Base-by-base conservation (phyloP, 2,329 filamentous ascomycete species). In the Periconia macrospinosa region DNA sequence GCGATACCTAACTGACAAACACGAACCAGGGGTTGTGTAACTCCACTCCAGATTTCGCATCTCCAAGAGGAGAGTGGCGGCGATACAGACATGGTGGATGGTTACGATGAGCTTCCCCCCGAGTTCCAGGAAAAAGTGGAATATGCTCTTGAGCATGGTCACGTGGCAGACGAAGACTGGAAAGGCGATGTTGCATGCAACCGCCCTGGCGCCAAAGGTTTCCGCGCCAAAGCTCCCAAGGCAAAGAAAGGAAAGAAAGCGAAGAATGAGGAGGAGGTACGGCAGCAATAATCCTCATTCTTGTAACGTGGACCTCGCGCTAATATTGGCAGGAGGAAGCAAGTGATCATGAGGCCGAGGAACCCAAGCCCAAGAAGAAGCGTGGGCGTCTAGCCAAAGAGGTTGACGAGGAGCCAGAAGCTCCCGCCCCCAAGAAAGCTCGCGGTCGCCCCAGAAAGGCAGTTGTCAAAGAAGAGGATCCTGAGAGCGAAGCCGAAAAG, bases 161-260 rank as follows among this genome's bases (percentile, higher is more conserved):
- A 94, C 65, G 88, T 97, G 63, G 88, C 89, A 61, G 82, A 91
- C 41, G 87, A 90, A 48, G 93, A 97, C 63, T 97, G 91, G 86
- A 93, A 88, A 33, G 91, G 91, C 13, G 90, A 95, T 60, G 78
- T 84, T 3, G 88, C 89, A 67, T 83, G 85, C 76, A 95, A 94
- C 69, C 80, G 83, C 18, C 86, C 84, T 3, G 89, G 89, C 15
- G 78, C 81, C 63, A 81, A 77, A 54, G 87, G 88, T 20, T 90
- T 89, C 67, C 85, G 84, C 19, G 57, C 64, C 14, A 62, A 61
- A 41, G 41, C 11, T 7, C 58, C 52, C 59, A 59, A 67, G 54
- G 23, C 23, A n/a, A 37, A 37, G 33, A 37, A 37, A 6, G 44
- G 67, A 44, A 73, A 63, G 59, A 70, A 69, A 54, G 33, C 33